phyloP scores from a whole-genome alignment of 140 eudicot species.

The Ambrosia hybrid region DNA sequence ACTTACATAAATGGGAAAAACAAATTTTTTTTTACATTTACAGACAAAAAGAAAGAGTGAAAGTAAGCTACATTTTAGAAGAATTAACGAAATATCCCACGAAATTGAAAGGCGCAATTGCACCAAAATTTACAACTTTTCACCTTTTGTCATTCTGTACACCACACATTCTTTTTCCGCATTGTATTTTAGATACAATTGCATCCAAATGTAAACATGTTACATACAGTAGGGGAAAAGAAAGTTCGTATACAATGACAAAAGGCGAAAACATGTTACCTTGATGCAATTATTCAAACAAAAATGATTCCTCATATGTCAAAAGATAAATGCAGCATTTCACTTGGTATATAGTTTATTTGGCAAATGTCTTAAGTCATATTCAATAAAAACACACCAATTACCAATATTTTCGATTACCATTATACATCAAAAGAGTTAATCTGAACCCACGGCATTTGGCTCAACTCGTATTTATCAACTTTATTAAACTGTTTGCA shows the following conservation, averaged over 20 bases:
- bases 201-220: background rate
- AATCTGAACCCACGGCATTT: background rate
- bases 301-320: background rate
- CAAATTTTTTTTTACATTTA: background rate
- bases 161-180: background rate
- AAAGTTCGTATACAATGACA: background rate
- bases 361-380: background rate
- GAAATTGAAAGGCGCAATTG: background rate
- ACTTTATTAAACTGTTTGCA: background rate
- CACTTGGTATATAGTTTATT: conserved; percentile 1
- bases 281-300: background rate
- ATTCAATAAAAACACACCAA: background rate
- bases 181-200: background rate
- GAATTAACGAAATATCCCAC: background rate
- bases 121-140: background rate
- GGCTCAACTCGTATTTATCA: conserved; percentile 15
- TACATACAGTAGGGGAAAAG: background rate
- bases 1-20: background rate
- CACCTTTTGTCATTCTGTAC: background rate
- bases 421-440: background rate
- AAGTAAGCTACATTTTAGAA: background rate
- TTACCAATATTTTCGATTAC: background rate
- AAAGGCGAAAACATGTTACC: background rate
- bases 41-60: background rate
- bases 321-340: background rate